Evolutionary conservation across 495 filamentous ascomycete genomes (phyloP).

Genomic region (Talaromyces proteolyticus): DNA sequence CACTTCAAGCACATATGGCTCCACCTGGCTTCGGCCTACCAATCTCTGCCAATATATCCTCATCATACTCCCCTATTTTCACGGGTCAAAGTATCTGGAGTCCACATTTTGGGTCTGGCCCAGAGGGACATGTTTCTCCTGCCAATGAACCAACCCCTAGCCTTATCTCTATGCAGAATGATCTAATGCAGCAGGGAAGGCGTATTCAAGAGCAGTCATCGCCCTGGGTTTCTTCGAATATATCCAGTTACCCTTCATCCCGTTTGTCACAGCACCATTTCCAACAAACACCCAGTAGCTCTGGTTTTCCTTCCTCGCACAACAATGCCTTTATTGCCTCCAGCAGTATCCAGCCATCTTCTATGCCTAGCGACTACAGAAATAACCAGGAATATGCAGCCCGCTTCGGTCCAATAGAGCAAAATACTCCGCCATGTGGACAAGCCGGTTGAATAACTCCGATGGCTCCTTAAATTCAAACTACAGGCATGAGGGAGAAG

Average conservation of each 20-base stretch:
- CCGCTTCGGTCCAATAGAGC: slow-evolving; percentile 36
- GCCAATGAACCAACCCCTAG: slow-evolving; percentile 14
- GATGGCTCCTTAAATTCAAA: background rate
- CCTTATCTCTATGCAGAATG: slow-evolving; percentile 12
- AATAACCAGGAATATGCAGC: slow-evolving; percentile 22
- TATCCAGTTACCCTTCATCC: background rate
- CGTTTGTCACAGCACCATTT: background rate
- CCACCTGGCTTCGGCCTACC: slow-evolving; percentile 32
- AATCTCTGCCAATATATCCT: slow-evolving; percentile 15
- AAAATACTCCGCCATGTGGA: slow-evolving; percentile 39
- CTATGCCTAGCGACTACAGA: slow-evolving; percentile 11
- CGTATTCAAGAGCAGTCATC: slow-evolving; percentile 1
- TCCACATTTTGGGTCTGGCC: slow-evolving; percentile 21
- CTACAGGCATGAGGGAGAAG: too few species aligned
- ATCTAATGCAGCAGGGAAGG: background rate
- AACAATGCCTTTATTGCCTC: slow-evolving; percentile 40
- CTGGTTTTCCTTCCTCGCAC: slow-evolving; percentile 25
- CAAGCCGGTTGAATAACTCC: slow-evolving; percentile 37
- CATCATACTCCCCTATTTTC: slow-evolving; percentile 25
- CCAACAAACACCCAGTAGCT: background rate
- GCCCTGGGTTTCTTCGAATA: background rate
- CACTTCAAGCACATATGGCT: slow-evolving; percentile 23
- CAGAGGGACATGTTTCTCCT: slow-evolving; percentile 15
- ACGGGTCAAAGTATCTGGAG: slow-evolving; percentile 43
- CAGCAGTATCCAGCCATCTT: slow-evolving; percentile 20